Evolutionary conservation across 2,329 filamentous ascomycete genomes (phyloP).

Genomic region (Alternaria conjuncta): DNA sequence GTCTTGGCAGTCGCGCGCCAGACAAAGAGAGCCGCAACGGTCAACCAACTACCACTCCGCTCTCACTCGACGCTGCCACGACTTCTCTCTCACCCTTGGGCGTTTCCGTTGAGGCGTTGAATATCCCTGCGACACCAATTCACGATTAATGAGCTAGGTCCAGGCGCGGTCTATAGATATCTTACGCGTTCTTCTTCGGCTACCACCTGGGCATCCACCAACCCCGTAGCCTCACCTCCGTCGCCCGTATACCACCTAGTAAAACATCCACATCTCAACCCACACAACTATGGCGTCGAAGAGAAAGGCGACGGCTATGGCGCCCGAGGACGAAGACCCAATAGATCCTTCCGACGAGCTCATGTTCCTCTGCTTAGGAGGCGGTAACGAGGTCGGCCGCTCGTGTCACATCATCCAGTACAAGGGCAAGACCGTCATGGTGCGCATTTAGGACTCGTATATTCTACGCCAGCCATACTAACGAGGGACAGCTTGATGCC

Average conservation of each 20-base stretch:
- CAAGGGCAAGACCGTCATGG: conserved; percentile 99
- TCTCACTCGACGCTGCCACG: neutral
- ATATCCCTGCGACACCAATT: neutral
- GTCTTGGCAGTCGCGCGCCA: conserved; percentile 37
- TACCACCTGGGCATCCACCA: neutral
- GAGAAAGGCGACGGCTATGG: conserved; percentile 83
- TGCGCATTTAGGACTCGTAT: conserved; percentile 52
- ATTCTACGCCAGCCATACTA: conserved; percentile 21
- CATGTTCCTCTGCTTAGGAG: conserved; percentile 90
- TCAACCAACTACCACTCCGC: neutral
- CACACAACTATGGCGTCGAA: conserved; percentile 79
- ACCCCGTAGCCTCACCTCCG: conserved; percentile 1
- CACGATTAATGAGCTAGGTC: conserved; percentile 9
- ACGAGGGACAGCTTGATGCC: conserved; percentile 77
- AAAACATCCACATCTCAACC: neutral
- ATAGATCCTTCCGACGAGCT: conserved; percentile 94
- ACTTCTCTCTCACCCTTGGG: neutral
- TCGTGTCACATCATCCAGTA: conserved; percentile 99
- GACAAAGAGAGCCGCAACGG: conserved; percentile 30
- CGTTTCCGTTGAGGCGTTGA: neutral
- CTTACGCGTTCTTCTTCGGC: conserved; percentile 5
- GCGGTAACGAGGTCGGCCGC: conserved; percentile 94
- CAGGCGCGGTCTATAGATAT: neutral
- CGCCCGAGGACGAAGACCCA: conserved; percentile 78
- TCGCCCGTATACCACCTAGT: neutral